Conservation (phyloP, 495 filamentous ascomycete genomes). For the Pyrenula massariospora region DNA sequence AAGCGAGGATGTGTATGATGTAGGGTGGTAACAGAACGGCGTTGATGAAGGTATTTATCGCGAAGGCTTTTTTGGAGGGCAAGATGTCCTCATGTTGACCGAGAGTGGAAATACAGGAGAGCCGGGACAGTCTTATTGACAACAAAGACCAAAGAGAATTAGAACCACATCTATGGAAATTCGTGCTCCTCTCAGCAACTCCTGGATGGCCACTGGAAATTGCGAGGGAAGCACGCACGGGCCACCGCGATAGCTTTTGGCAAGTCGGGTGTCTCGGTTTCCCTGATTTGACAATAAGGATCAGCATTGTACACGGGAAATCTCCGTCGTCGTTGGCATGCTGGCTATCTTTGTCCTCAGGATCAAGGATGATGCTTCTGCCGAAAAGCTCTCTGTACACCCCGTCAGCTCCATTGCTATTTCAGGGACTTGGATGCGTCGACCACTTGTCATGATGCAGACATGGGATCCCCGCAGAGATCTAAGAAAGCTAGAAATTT, state of each 20-base stretch:
- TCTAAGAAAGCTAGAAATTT: background rate
- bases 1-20: too few species aligned
- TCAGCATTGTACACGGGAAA: background rate
- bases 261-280: background rate
- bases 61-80: too few species aligned
- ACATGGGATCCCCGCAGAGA: background rate
- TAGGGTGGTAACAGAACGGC: too few species aligned
- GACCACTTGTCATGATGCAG: background rate
- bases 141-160: too few species aligned
- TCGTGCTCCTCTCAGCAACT: background rate
- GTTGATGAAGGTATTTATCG: too few species aligned
- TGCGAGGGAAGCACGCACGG: background rate
- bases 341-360: background rate
- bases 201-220: background rate
- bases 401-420: background rate
- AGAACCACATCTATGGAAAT: too few species aligned
- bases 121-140: too few species aligned
- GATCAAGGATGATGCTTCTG: background rate
- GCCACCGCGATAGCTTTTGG: background rate
- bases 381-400: background rate
- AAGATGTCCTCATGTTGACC: too few species aligned
- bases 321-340: background rate
- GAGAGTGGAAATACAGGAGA: too few species aligned
- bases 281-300: slow-evolving; percentile 1
- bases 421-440: background rate